A percentile compares a stretch with the other conserved stretches of the same genome.
These are phyloP conservation scores for Jaapia argillacea DNA, from an alignment of 768 basidiomycete species.

Conservation along the genomic window DNA sequence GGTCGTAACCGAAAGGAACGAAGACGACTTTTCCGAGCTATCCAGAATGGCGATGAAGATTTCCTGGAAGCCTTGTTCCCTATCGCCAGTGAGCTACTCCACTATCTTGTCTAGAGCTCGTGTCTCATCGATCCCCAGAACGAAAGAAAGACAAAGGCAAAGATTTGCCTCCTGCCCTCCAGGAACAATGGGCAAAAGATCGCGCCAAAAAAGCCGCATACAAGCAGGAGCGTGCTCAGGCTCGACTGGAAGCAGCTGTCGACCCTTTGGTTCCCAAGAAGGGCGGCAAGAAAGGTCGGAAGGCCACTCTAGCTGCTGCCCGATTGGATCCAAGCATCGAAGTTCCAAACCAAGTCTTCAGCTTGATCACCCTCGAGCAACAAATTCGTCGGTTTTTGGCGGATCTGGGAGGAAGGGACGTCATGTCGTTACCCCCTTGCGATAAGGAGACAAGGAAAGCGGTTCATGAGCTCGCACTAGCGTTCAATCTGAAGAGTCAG, in stretches of 20 bases:
- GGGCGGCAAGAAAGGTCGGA: constrained; percentile 59
- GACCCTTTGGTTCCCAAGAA: constrained; percentile 57
- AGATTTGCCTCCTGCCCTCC: constrained; percentile 46
- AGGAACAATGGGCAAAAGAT: constrained; percentile 70
- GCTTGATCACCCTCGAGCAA: constrained; percentile 56
- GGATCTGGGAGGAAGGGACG: constrained; percentile 36
- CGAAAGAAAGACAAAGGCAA: constrained; percentile 41
- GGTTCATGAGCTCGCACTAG: constrained; percentile 72
- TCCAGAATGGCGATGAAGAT: constrained; percentile 42
- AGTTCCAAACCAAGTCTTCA: constrained; percentile 41
- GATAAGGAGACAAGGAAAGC: constrained; percentile 58
- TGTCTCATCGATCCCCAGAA: constrained; percentile 16
- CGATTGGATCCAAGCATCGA: constrained; percentile 35
- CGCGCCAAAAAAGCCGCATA: constrained; percentile 72
- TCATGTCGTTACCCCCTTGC: constrained; percentile 72
- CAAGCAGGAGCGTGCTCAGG: constrained; percentile 53
- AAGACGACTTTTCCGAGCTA: constrained; percentile 50
- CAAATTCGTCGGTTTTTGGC: constrained; percentile 63
- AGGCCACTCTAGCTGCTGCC: constrained; percentile 53
- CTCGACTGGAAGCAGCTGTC: constrained; percentile 42
- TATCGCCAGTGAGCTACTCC: constrained; percentile 19
- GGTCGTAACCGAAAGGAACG: constrained; percentile 35
- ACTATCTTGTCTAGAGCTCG: constrained; percentile 22
- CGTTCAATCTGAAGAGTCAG: constrained; percentile 68
- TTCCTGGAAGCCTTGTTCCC: neutral